Conservation (phyloP, 179 eudicot genomes). For the Corrigiola litoralis region DNA sequence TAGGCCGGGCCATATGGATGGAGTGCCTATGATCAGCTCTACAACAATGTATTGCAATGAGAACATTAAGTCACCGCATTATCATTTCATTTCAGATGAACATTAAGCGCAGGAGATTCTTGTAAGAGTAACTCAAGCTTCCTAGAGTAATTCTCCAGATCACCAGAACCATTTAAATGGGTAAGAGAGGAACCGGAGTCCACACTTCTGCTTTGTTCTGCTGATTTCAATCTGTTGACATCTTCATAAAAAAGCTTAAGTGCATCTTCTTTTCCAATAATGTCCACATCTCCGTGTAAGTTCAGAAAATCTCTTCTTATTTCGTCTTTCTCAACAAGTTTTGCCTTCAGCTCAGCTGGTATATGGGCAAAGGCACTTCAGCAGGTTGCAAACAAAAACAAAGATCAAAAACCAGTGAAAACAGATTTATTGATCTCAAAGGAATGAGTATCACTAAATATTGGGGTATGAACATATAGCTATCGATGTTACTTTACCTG, state of each 20-base stretch:
- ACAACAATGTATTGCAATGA: neutral
- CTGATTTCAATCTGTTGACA: conserved; percentile 23
- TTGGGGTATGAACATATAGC: no score
- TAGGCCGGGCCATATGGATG: no score
- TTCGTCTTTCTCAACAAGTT: conserved; percentile 50
- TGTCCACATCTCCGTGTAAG: conserved; percentile 46
- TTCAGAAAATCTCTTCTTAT: conserved; percentile 36
- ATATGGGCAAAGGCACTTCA: conserved; percentile 59
- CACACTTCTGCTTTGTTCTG: conserved; percentile 11
- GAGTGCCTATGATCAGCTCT: no score
- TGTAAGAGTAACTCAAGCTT: conserved; percentile 45
- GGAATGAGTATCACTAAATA: no score
- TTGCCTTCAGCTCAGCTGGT: conserved; percentile 46
- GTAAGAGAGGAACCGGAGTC: conserved; percentile 15
- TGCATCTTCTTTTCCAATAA: conserved; percentile 53
- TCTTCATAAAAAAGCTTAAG: conserved; percentile 52
- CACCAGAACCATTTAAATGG: conserved; percentile 19
- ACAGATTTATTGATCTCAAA: no score
- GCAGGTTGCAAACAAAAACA: conserved; percentile 9
- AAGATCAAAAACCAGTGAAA: neutral
- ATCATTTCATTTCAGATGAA: conserved; percentile 22
- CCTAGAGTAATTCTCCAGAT: conserved; percentile 29
- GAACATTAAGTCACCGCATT: conserved; percentile 7
- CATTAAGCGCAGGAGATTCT: conserved; percentile 32
- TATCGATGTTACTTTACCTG: conserved; percentile 50